Conservation (phyloP, 495 filamentous ascomycete genomes). For the Xylaria curta region DNA sequence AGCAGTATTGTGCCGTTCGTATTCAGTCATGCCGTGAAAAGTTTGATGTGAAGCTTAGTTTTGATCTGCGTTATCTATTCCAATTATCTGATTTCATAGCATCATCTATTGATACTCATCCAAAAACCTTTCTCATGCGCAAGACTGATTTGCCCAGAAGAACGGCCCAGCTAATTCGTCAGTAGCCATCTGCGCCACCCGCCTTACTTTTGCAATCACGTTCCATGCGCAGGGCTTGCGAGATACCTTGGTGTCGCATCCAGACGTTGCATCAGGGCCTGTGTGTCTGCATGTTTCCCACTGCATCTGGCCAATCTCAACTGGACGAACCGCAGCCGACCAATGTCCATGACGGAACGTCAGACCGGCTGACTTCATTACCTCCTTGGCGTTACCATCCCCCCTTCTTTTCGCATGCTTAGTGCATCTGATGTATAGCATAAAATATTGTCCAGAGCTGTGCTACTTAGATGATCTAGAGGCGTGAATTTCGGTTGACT, state of each 20-base stretch:
- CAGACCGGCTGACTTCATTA: constrained; percentile 25
- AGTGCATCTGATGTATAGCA: not conserved
- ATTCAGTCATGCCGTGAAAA: not conserved
- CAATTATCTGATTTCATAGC: not conserved
- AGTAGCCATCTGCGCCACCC: constrained; percentile 36
- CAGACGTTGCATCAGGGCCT: constrained; percentile 20
- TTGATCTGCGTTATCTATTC: not conserved
- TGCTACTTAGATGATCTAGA: constrained; percentile 2
- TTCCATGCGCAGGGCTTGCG: constrained; percentile 19
- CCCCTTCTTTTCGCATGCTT: not conserved
- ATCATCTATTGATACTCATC: not conserved
- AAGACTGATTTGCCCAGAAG: not conserved
- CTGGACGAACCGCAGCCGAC: constrained; percentile 15
- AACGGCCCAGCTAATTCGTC: constrained; percentile 34
- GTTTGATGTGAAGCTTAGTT: not conserved
- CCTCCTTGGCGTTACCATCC: constrained; percentile 6
- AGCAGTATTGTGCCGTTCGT: not conserved
- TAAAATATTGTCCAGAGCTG: not conserved
- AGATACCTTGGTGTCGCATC: constrained; percentile 17
- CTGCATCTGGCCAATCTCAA: constrained; percentile 26
- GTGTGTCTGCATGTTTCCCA: constrained; percentile 26
- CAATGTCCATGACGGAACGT: constrained; percentile 17
- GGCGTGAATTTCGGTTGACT: constrained; percentile 2
- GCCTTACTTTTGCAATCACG: constrained; percentile 40
- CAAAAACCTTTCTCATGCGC: too few species aligned